Percentiles rank a stretch among this genome's conserved stretches.
These are phyloP conservation scores for Emmonsiellopsis sp. DNA, from an alignment of 2,329 filamentous ascomycete genomes.

Conservation along the genomic window DNA sequence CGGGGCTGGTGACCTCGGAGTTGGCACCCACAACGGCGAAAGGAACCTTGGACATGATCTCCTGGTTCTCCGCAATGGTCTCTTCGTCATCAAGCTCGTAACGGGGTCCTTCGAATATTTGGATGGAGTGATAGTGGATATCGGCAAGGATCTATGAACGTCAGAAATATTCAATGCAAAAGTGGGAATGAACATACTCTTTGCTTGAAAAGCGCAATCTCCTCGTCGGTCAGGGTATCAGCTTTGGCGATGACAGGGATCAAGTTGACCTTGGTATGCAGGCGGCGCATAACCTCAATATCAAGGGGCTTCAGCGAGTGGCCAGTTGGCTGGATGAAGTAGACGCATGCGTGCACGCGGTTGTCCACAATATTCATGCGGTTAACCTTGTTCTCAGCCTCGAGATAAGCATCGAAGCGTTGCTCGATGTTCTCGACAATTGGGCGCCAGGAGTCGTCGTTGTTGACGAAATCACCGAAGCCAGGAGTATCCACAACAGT, in stretches of 20 bases:
- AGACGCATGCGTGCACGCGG: slow-evolving; percentile 96
- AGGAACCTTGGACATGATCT: slow-evolving; percentile 99
- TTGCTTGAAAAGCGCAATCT: slow-evolving; percentile 88
- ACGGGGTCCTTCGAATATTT: slow-evolving; percentile 96
- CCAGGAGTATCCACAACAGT: slow-evolving; percentile 97
- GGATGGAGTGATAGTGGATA: slow-evolving; percentile 93
- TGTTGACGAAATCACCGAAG: slow-evolving; percentile 99
- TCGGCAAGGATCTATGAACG: slow-evolving; percentile 74
- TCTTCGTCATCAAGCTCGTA: slow-evolving; percentile 99
- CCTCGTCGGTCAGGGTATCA: slow-evolving; percentile 94
- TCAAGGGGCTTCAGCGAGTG: slow-evolving; percentile 97
- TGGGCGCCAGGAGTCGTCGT: slow-evolving; percentile 97
- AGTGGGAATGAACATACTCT: slow-evolving; percentile 57
- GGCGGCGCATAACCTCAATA: slow-evolving; percentile 97
- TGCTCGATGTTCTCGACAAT: slow-evolving; percentile 99
- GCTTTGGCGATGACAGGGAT: slow-evolving; percentile 99
- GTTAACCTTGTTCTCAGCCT: slow-evolving; percentile 99
- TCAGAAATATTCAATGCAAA: slow-evolving; percentile 17
- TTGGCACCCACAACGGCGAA: slow-evolving; percentile 98
- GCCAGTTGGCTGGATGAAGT: slow-evolving; percentile 98
- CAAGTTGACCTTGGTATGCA: slow-evolving; percentile 99
- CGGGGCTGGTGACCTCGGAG: slow-evolving; percentile 79
- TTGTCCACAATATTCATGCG: slow-evolving; percentile 99
- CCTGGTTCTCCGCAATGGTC: slow-evolving; percentile 98
- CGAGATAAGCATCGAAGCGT: slow-evolving; percentile 94